phyloP scores from a whole-genome alignment of 441 rosid genomes.

The Erodium trifolium region DNA sequence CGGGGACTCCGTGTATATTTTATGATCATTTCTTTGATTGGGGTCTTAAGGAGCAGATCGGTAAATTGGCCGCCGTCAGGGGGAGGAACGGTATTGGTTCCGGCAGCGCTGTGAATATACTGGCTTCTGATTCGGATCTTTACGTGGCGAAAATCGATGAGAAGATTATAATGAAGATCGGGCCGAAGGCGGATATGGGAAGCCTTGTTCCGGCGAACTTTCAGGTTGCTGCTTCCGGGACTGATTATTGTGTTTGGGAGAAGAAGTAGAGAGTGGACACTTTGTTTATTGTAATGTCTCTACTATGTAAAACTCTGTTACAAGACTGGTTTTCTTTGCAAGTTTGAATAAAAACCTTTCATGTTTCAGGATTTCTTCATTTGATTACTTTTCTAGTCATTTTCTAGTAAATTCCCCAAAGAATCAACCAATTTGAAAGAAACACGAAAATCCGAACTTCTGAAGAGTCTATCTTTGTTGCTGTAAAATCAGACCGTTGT shows the following conservation, averaged over 20 bases:
- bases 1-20: slow-evolving; percentile 59
- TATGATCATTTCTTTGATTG: slow-evolving; percentile 60
- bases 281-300: too few relatives aligned
- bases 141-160: slow-evolving; percentile 55
- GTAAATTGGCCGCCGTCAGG: slow-evolving; percentile 36
- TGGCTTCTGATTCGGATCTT: slow-evolving; percentile 43
- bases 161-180: slow-evolving; percentile 54
- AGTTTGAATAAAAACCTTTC: too few relatives aligned
- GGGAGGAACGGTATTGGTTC: slow-evolving; percentile 32
- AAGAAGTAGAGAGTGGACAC: slow-evolving; percentile 15
- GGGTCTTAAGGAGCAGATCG: slow-evolving; percentile 49
- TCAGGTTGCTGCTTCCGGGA: slow-evolving; percentile 41
- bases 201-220: slow-evolving; percentile 43
- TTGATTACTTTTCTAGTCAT: too few relatives aligned
- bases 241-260: slow-evolving; percentile 46
- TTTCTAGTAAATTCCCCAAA: too few relatives aligned
- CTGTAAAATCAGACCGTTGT: too few relatives aligned
- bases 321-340: too few relatives aligned
- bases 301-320: too few relatives aligned
- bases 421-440: too few relatives aligned
- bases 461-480: too few relatives aligned
- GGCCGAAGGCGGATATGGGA: slow-evolving; percentile 49
- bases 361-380: too few relatives aligned
- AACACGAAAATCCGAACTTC: too few relatives aligned
- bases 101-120: slow-evolving; percentile 36